Percentiles rank a stretch among this genome's conserved stretches.
Conservation (phyloP, 805 yeast genomes). For the Metschnikowia bowlesiae region DNA sequence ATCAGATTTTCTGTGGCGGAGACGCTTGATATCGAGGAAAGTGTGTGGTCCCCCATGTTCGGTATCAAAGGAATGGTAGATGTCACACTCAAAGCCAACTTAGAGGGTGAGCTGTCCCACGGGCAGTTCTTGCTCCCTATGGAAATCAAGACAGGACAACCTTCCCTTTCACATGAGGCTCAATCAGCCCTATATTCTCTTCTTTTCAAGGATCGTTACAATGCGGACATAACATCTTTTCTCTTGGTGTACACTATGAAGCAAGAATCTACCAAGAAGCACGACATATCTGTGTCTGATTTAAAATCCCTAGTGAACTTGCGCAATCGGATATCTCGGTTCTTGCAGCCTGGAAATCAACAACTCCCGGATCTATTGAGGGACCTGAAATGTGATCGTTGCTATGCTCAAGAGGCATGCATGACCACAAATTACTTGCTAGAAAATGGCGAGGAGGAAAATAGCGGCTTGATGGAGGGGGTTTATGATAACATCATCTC, state of each 20-base stretch:
- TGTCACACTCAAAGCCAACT: slow-evolving; percentile 67
- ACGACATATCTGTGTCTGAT: slow-evolving; percentile 52
- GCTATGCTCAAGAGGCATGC: slow-evolving; percentile 54
- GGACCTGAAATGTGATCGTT: slow-evolving; percentile 55
- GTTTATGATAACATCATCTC: slow-evolving; percentile 46
- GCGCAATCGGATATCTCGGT: slow-evolving; percentile 65
- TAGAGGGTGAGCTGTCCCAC: slow-evolving; percentile 28
- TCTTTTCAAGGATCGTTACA: slow-evolving; percentile 75
- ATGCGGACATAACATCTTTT: slow-evolving; percentile 58
- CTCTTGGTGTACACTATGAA: slow-evolving; percentile 68
- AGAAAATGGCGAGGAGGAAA: slow-evolving; percentile 54
- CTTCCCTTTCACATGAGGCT: slow-evolving; percentile 68
- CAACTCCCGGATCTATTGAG: slow-evolving; percentile 52
- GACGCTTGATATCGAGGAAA: slow-evolving; percentile 82
- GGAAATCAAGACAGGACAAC: slow-evolving; percentile 85
- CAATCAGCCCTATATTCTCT: slow-evolving; percentile 82
- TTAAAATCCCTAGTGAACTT: slow-evolving; percentile 64
- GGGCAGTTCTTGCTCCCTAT: slow-evolving; percentile 65
- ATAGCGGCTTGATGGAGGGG: slow-evolving; percentile 48
- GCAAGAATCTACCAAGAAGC: slow-evolving; percentile 48
- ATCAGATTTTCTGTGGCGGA: slow-evolving; percentile 52
- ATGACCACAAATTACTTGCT: slow-evolving; percentile 58
- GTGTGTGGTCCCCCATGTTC: slow-evolving; percentile 83
- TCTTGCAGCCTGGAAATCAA: slow-evolving; percentile 46
- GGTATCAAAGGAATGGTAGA: slow-evolving; percentile 90